These are phyloP conservation scores for Infundibulicybe gibba DNA, from an alignment of 768 basidiomycete genomes.

Conservation along the genomic window DNA sequence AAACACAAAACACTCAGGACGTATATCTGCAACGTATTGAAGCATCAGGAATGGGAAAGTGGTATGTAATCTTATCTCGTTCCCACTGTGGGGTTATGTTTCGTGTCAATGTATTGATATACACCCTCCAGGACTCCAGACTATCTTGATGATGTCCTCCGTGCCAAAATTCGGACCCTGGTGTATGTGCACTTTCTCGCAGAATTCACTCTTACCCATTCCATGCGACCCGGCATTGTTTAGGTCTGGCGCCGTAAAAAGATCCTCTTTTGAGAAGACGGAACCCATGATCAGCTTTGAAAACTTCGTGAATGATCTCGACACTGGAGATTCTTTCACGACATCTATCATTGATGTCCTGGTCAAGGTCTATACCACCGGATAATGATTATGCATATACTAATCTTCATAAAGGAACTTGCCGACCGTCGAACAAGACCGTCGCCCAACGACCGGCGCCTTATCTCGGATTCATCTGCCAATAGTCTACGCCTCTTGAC, in stretches of 20 bases:
- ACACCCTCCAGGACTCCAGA: constrained; percentile 55
- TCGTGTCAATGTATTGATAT: constrained; percentile 8
- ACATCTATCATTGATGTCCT: constrained; percentile 71
- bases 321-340: constrained; percentile 79
- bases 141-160: constrained; percentile 70
- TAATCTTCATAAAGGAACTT: constrained; percentile 51
- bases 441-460: constrained; percentile 47
- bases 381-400: neutral
- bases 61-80: constrained; percentile 36
- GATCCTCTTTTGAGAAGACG: constrained; percentile 59
- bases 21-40: too few species aligned
- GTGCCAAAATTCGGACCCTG: constrained; percentile 70
- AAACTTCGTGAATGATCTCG: constrained; percentile 71
- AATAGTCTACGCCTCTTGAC: constrained; percentile 58
- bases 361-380: constrained; percentile 56
- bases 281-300: constrained; percentile 71
- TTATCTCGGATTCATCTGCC: constrained; percentile 67
- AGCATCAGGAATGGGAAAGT: constrained; percentile 58
- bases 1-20: too few species aligned
- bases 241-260: constrained; percentile 71
- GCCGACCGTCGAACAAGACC: constrained; percentile 66
- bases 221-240: constrained; percentile 3
- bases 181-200: constrained; percentile 51
- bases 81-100: constrained; percentile 7
- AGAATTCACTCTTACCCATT: constrained; percentile 1